Base-by-base conservation (phyloP, 768 basidiomycete species). In the Terana coerulea region DNA sequence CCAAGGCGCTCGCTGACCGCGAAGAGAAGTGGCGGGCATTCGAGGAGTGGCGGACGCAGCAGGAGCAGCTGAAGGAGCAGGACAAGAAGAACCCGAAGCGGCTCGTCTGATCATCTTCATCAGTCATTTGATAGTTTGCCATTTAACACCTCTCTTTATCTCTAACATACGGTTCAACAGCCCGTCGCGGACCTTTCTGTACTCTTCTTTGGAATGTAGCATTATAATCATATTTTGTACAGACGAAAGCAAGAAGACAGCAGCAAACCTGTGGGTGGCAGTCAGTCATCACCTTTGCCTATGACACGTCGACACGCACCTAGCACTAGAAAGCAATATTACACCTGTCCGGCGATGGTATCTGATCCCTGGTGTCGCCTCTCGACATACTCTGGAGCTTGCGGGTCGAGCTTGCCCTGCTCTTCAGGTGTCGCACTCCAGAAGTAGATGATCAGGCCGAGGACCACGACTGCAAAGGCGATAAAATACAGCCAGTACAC, bases 141-240 rank as follows among this genome's bases (percentile, higher is more conserved):
- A n/a, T n/a, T n/a, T n/a, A n/a, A n/a, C n/a, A n/a, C n/a, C n/a
- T n/a, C n/a, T n/a, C 67, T 94, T 94, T 19, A 88, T 90, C 69
- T 94, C 98, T 81, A 98, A 98, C 74, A 78, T 99, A 47, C 98
- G 98, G 62, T 88, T 99, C 54, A 88, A 76, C 64, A 93, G 72
- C 65, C 91, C 93, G 11, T 88, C 79, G 21, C 91, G 91, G 60
- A 91, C 93, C 0, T 91, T 91, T 90, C 90, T n/a, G n/a, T n/a
- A n/a, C n/a, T n/a, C n/a, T n/a, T n/a, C n/a, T n/a, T n/a, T n/a
- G n/a, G n/a, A n/a, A n/a, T n/a, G n/a, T n/a, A n/a, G n/a, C n/a
- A n/a, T n/a, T n/a, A n/a, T n/a, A n/a, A n/a, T n/a, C n/a, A n/a
- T n/a, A n/a, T n/a, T n/a, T n/a, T n/a, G n/a, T n/a, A n/a, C n/a